Evolutionary conservation across 768 basidiomycete species (phyloP).

Genomic region (Candolleomyces eurysporus): DNA sequence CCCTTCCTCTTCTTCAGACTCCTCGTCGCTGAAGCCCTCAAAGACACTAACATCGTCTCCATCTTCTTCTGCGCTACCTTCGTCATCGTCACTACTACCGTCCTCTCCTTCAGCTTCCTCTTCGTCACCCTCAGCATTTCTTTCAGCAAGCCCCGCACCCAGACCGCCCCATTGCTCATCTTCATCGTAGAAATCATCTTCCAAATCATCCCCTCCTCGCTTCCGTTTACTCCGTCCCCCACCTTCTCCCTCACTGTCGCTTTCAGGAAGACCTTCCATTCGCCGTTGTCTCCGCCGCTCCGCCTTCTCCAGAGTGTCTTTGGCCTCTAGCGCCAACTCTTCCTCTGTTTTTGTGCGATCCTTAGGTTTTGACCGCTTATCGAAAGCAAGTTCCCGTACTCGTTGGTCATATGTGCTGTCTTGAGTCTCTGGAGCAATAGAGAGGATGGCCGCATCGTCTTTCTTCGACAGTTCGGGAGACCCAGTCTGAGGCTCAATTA

Average conservation of each 20-base stretch:
- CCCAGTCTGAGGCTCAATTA: slow-evolving; percentile 32
- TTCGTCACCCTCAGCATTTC: slow-evolving; percentile 31
- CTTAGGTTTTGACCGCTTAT: slow-evolving; percentile 90
- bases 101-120: slow-evolving; percentile 36
- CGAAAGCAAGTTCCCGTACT: slow-evolving; percentile 91
- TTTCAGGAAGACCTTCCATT: slow-evolving; percentile 81
- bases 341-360: slow-evolving; percentile 97
- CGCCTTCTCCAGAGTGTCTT: slow-evolving; percentile 81
- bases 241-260: slow-evolving; percentile 59
- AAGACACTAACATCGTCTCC: slow-evolving; percentile 26
- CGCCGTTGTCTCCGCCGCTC: slow-evolving; percentile 75
- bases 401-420: slow-evolving; percentile 86
- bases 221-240: slow-evolving; percentile 43
- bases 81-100: slow-evolving; percentile 35
- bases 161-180: slow-evolving; percentile 39
- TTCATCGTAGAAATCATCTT: slow-evolving; percentile 74
- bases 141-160: slow-evolving; percentile 38
- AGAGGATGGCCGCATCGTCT: slow-evolving; percentile 18
- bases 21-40: slow-evolving; percentile 25
- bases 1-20: slow-evolving; percentile 40
- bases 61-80: slow-evolving; percentile 35
- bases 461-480: slow-evolving; percentile 7
- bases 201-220: slow-evolving; percentile 81
- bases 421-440: slow-evolving; percentile 26
- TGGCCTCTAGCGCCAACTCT: slow-evolving; percentile 86